Evolutionary conservation across 495 filamentous ascomycete genomes (phyloP), one percentile per base, ranked within the genome.

Genomic region (Aspergillus avenaceus): DNA sequence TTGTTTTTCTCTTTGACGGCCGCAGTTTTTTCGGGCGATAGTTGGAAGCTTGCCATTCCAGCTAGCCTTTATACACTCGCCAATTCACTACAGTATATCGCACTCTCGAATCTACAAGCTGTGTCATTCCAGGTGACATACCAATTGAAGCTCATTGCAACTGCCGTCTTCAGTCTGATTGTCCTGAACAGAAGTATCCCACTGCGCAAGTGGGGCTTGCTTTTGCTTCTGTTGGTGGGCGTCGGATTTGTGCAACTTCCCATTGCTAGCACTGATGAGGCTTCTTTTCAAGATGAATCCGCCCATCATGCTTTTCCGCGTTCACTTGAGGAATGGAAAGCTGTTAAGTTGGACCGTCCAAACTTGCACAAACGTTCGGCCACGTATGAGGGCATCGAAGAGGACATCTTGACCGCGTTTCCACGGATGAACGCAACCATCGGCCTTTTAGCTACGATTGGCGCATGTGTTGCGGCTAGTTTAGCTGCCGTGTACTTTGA

Each of bases 41-140:
- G 89, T 58, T 98, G 93, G 93, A 97, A 97, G 67, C 63, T 98
- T 54, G 90, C 89, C 5, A 86, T 97, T 29, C 92, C 93, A 0
- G 93, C 91, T 7, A 77, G 82, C 34, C 75, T 97, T 2, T 97
- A 96, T 61, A 96, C 93, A 0, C 55, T 96, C 22, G 88, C 96
- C 59, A 97, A 95, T 62, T 87, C 85, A 4, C 70, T 98, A 16
- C 90, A 97, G 67, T 98, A 96, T 66, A 79, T 96, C 42, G 93
- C 90, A 2, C 79, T 97, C 18, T 87, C 87, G 50, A 97, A 98
- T 60, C 71, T 97, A 50, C 90, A 91, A 47, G 85, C 93, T 2
- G 89, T 92, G 7, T 86, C 90, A 32, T 97, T 96, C 66, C 91
- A 97, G 66, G 84, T 95, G 41, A 84, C 93, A 18, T 92, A 90